These are phyloP conservation scores for Avena atlantica DNA, from an alignment of 176 grass and related monocot species.

Conservation along the genomic window DNA sequence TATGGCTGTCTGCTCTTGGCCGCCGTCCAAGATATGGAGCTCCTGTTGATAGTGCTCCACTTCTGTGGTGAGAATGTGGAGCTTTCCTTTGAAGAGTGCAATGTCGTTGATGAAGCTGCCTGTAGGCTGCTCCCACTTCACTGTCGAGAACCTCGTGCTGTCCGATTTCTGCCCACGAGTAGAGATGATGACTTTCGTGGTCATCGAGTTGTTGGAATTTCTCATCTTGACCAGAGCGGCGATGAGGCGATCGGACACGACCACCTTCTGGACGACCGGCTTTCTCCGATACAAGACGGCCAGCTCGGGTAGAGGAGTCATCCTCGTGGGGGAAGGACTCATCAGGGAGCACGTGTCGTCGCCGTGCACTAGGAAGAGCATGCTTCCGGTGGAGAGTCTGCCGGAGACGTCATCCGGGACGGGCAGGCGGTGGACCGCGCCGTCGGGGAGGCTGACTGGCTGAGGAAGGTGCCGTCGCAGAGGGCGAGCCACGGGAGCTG, in stretches of 20 bases:
- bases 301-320: not conserved
- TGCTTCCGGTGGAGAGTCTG: not conserved
- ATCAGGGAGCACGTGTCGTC: not conserved
- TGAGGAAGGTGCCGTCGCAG: constrained; percentile 1
- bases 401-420: fast-evolving
- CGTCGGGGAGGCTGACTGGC: constrained; percentile 4
- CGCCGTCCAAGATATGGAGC: not conserved
- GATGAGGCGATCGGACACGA: not conserved
- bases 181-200: not conserved
- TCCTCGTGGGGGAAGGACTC: not conserved
- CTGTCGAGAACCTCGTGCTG: not conserved
- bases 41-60: not conserved
- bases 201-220: not conserved
- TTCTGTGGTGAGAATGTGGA: not conserved
- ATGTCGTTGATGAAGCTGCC: not conserved
- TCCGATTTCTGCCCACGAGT: not conserved
- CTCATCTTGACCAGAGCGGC: not conserved
- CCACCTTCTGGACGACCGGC: not conserved
- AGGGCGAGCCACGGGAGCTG: not conserved
- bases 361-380: not conserved
- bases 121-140: not conserved
- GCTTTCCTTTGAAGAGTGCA: not conserved
- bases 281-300: not conserved
- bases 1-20: not conserved
- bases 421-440: not conserved